Conservation (phyloP, 352 stramenopile genomes). For the Elongisporangium anandrum region DNA sequence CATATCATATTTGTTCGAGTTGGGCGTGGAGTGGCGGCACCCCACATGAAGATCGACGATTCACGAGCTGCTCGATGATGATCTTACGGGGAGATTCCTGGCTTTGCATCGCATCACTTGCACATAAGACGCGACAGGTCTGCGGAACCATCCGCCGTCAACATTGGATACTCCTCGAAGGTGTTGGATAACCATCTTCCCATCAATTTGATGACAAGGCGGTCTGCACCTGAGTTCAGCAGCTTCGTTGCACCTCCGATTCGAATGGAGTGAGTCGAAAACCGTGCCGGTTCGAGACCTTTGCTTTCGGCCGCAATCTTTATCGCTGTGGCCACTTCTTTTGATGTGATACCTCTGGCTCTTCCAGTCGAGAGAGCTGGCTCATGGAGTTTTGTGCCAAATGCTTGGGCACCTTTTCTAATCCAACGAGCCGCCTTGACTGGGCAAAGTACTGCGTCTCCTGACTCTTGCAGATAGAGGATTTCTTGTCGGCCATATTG, state of each 20-base stretch:
- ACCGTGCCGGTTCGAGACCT: not conserved
- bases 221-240: constrained; percentile 5
- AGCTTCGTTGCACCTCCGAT: constrained; percentile 6
- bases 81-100: too few relatives aligned
- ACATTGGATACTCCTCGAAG: constrained; percentile 8
- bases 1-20: too few relatives aligned
- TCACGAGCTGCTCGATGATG: too few relatives aligned
- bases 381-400: not conserved
- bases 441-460: constrained; percentile 1
- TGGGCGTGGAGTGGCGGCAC: too few relatives aligned
- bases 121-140: constrained; percentile 2
- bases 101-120: too few relatives aligned
- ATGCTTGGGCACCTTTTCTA: not conserved
- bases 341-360: not conserved
- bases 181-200: constrained; percentile 6
- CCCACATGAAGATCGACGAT: too few relatives aligned
- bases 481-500: constrained; percentile 5
- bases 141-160: constrained; percentile 2
- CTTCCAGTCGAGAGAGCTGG: not conserved
- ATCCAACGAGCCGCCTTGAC: constrained; percentile 1
- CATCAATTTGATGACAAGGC: constrained; percentile 6
- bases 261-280: constrained; percentile 9
- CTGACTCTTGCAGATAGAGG: constrained; percentile 1
- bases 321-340: not conserved
- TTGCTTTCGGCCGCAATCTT: not conserved